phyloP scores from a whole-genome alignment of 2,329 filamentous ascomycete genomes.

The Aureobasidium musti region DNA sequence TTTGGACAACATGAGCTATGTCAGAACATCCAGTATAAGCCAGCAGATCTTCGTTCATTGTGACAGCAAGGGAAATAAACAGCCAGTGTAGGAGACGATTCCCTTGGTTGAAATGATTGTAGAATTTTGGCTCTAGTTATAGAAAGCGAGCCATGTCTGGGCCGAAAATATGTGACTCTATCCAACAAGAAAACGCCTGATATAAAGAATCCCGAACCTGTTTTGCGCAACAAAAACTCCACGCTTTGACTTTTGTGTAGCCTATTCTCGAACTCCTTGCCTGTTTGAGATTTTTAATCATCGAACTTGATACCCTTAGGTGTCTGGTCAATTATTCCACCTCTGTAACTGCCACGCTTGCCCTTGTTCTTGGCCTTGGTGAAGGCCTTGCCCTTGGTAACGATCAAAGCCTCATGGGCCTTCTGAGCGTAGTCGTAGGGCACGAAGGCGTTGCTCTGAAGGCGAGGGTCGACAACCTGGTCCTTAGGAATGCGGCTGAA shows the following conservation, averaged over 20 bases:
- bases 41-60: too few species aligned
- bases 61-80: too few species aligned
- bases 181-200: slow-evolving; percentile 18
- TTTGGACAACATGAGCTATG: neutral
- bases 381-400: slow-evolving; percentile 94
- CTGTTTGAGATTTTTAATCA: slow-evolving; percentile 56
- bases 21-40: too few species aligned
- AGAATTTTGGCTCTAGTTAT: neutral
- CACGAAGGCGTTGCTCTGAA: slow-evolving; percentile 78
- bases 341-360: slow-evolving; percentile 76
- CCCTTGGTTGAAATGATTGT: neutral
- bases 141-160: slow-evolving; percentile 13
- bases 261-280: neutral
- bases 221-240: slow-evolving; percentile 16
- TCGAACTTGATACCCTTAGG: slow-evolving; percentile 95
- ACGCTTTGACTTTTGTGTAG: slow-evolving; percentile 22
- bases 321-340: slow-evolving; percentile 80
- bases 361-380: slow-evolving; percentile 99
- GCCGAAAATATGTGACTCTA: slow-evolving; percentile 1
- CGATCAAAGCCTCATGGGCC: slow-evolving; percentile 82
- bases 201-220: slow-evolving; percentile 1
- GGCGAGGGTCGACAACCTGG: slow-evolving; percentile 66
- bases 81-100: neutral
- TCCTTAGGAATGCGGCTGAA: slow-evolving; percentile 77
- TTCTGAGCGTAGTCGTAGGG: slow-evolving; percentile 85